Conservation (phyloP, 345 rosid genomes). For the Lepidium didymum region DNA sequence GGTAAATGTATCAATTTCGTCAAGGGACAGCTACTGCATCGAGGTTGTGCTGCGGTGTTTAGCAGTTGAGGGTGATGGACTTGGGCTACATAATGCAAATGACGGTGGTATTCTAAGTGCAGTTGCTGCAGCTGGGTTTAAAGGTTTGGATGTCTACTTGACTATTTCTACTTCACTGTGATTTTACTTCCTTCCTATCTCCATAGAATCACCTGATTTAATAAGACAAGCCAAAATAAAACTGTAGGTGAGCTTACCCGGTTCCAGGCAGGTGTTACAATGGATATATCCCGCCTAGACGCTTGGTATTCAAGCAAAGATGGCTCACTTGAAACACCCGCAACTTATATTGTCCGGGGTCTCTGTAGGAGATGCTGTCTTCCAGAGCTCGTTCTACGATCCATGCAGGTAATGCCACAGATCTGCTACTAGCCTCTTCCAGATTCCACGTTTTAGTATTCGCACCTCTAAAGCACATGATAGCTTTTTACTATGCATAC, state of each 20-base stretch:
- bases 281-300: conserved; percentile 91
- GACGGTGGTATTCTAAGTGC: conserved; percentile 84
- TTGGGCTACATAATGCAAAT: conserved; percentile 48
- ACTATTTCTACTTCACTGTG: conserved; percentile 12
- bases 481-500: neutral
- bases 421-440: neutral
- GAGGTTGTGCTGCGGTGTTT: conserved; percentile 84
- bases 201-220: neutral
- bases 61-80: conserved; percentile 89
- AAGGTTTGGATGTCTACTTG: conserved; percentile 44
- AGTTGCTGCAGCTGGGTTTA: conserved; percentile 87
- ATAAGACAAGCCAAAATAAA: neutral
- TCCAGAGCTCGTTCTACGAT: conserved; percentile 82
- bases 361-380: conserved; percentile 94
- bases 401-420: conserved; percentile 59
- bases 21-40: conserved; percentile 67
- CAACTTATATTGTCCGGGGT: conserved; percentile 70
- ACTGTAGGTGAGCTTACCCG: conserved; percentile 85
- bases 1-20: conserved; percentile 75
- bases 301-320: conserved; percentile 85
- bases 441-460: neutral
- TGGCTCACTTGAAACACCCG: conserved; percentile 63
- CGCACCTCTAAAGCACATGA: neutral
- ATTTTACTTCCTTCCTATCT: neutral
- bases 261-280: conserved; percentile 82